Conservation (phyloP, 306 rosid genomes). For the Albizia julibrissin region DNA sequence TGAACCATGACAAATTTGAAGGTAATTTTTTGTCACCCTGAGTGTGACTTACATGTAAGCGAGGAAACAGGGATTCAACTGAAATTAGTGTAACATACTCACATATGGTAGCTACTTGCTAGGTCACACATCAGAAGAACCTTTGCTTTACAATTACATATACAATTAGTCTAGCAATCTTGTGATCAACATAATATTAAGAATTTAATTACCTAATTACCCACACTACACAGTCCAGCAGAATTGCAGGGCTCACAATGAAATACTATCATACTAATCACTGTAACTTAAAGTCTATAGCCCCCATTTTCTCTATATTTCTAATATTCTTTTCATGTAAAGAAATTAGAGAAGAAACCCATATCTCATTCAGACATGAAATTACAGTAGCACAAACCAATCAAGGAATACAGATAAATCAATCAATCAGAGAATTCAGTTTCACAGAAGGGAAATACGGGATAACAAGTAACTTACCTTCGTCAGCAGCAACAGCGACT, state of each 20-base stretch:
- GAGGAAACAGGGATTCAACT: not conserved
- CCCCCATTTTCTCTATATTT: not conserved
- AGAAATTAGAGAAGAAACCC: not conserved
- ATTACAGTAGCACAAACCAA: not conserved
- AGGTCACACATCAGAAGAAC: not conserved
- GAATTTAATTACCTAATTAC: not conserved
- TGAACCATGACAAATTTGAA: conserved; percentile 12
- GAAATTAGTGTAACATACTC: conserved; percentile 2
- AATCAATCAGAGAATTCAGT: conserved; percentile 7
- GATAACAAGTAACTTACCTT: conserved; percentile 49
- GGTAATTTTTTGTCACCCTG: not conserved
- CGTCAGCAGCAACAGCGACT: conserved; percentile 52
- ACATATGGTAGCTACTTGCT: not conserved
- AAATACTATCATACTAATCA: not conserved
- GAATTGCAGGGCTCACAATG: not conserved
- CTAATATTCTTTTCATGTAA: not conserved
- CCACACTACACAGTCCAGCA: not conserved
- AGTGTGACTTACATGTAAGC: not conserved
- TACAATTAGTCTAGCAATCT: not conserved
- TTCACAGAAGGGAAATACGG: not conserved
- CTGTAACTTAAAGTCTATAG: not conserved
- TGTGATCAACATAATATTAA: not conserved
- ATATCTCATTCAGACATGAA: conserved; percentile 5
- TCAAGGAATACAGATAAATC: not conserved
- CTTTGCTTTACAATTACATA: not conserved